These are phyloP conservation scores for Xylariaceae sp. DNA, from an alignment of 2,329 filamentous ascomycete species.

Conservation along the genomic window DNA sequence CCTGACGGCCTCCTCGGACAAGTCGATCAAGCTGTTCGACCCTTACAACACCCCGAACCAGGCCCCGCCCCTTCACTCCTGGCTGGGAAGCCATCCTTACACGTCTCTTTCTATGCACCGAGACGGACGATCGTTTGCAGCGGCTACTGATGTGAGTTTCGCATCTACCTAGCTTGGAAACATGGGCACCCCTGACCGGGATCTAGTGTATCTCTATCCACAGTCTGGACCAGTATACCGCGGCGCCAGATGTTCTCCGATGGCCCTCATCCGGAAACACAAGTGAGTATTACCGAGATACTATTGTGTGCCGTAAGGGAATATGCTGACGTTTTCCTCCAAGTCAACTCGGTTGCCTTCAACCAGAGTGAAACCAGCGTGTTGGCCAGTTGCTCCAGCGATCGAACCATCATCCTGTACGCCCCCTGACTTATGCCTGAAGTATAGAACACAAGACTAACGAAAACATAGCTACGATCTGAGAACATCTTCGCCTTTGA, in stretches of 20 bases:
- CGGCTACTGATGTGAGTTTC: slow-evolving; percentile 43
- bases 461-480: slow-evolving; percentile 68
- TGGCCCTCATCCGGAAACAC: slow-evolving; percentile 91
- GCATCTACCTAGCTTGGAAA: not conserved
- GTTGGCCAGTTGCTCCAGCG: slow-evolving; percentile 76
- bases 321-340: slow-evolving; percentile 5
- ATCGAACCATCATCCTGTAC: slow-evolving; percentile 67
- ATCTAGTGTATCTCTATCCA: slow-evolving; percentile 74
- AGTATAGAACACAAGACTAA: not conserved
- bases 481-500: slow-evolving; percentile 75
- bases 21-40: slow-evolving; percentile 84
- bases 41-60: slow-evolving; percentile 70
- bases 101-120: slow-evolving; percentile 81
- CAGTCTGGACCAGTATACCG: slow-evolving; percentile 74
- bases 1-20: slow-evolving; percentile 80
- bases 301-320: not conserved
- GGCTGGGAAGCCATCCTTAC: slow-evolving; percentile 77
- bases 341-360: slow-evolving; percentile 38
- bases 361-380: slow-evolving; percentile 93
- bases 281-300: slow-evolving; percentile 32
- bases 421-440: not conserved
- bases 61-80: slow-evolving; percentile 72
- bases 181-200: not conserved
- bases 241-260: slow-evolving; percentile 72
- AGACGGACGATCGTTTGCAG: slow-evolving; percentile 71